phyloP scores from a whole-genome alignment of 371 early-diverging fungal genomes.

The Mucor circinelloides region DNA sequence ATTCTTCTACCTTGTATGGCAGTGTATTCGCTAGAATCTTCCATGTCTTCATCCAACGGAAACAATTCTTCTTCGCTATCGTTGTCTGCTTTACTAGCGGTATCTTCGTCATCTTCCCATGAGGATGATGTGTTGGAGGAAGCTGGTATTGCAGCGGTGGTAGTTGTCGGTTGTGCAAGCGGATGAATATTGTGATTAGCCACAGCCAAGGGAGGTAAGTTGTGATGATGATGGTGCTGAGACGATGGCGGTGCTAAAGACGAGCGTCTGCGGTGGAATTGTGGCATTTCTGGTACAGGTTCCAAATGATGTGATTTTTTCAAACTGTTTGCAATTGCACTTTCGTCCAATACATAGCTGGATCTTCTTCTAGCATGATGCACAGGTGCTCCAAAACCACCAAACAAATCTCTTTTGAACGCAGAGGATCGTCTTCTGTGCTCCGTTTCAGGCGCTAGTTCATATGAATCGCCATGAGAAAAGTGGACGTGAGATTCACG shows the following conservation, averaged over 20 bases:
- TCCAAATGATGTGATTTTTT: neutral
- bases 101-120: neutral
- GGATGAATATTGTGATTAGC: neutral
- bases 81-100: neutral
- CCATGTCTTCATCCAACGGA: conserved; percentile 47
- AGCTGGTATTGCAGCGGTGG: neutral
- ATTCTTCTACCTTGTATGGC: neutral
- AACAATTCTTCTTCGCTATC: conserved; percentile 36
- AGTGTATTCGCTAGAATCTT: neutral
- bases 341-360: conserved; percentile 34
- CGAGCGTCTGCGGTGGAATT: neutral
- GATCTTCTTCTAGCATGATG: conserved; percentile 6
- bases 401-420: conserved; percentile 1
- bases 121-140: neutral
- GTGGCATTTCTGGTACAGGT: neutral
- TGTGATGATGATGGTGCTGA: neutral
- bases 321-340: conserved; percentile 11
- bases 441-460: neutral
- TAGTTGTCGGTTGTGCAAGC: neutral
- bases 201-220: too few species aligned
- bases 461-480: neutral
- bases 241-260: neutral
- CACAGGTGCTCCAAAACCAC: neutral
- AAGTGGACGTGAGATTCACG: neutral
- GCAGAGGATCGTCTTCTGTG: conserved; percentile 10